Evolutionary conservation across 139 green algal genomes (phyloP).

Genomic region (Ettlia oleoabundans): DNA sequence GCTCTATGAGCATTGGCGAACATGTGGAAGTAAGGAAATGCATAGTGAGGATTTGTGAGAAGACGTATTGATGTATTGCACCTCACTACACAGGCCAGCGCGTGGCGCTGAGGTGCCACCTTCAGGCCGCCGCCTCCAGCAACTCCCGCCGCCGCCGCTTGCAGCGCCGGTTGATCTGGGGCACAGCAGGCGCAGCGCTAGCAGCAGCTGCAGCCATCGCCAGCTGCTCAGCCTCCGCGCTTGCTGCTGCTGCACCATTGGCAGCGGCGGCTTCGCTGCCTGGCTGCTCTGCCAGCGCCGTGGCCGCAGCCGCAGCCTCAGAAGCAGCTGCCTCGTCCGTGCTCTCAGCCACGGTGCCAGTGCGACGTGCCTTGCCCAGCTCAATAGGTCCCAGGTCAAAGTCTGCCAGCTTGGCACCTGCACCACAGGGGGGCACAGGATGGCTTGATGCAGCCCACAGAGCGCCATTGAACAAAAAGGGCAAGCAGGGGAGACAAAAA

Average conservation of each 20-base stretch:
- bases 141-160: conserved; percentile 51
- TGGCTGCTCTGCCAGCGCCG: neutral
- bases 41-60: too few species aligned
- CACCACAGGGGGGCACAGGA: neutral
- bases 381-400: conserved; percentile 56
- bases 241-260: neutral
- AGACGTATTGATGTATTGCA: too few species aligned
- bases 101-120: too few species aligned
- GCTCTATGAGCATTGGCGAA: too few species aligned
- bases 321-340: neutral
- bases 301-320: neutral
- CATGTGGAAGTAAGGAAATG: too few species aligned
- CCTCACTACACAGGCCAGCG: too few species aligned
- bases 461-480: neutral
- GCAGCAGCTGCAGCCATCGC: conserved; percentile 13
- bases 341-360: conserved; percentile 26
- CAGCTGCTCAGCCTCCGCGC: neutral
- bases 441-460: neutral
- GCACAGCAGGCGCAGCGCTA: conserved; percentile 15
- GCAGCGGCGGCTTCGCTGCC: neutral
- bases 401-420: conserved; percentile 38
- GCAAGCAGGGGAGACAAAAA: neutral
- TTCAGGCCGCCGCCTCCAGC: conserved; percentile 26
- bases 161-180: conserved; percentile 48
- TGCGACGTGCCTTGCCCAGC: conserved; percentile 55